Evolutionary conservation across 495 filamentous ascomycete species (phyloP).

Genomic region (Penicillium maclennaniae): DNA sequence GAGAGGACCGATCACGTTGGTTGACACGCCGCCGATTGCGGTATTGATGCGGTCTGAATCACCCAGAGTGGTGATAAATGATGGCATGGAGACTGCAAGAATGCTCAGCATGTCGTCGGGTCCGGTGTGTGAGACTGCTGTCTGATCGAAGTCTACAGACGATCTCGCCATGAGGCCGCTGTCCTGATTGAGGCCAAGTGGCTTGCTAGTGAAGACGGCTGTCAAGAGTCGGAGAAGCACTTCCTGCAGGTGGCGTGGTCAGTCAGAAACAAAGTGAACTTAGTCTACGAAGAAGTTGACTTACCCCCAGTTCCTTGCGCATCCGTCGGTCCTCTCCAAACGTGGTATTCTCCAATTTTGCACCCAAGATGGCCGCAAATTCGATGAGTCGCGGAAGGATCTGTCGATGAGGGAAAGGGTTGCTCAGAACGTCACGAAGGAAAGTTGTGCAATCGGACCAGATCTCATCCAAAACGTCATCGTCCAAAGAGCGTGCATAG

Average conservation of each 20-base stretch:
- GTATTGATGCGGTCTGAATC: constrained; percentile 79
- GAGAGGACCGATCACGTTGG: constrained; percentile 75
- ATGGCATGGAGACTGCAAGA: constrained; percentile 71
- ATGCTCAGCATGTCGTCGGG: constrained; percentile 80
- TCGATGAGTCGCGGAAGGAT: constrained; percentile 83
- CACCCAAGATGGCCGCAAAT: constrained; percentile 81
- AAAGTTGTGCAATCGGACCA: constrained; percentile 95
- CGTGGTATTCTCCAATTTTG: constrained; percentile 95
- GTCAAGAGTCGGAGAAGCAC: constrained; percentile 81
- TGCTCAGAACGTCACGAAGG: constrained; percentile 80
- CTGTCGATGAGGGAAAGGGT: constrained; percentile 92
- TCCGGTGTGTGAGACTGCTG: constrained; percentile 37
- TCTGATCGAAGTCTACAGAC: constrained; percentile 43
- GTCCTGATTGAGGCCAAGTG: constrained; percentile 56
- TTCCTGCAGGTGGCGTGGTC: constrained; percentile 56
- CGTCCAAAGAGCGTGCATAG: constrained; percentile 84
- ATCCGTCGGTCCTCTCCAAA: constrained; percentile 95
- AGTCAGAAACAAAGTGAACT: background rate
- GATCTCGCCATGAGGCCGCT: constrained; percentile 35
- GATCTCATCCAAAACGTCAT: constrained; percentile 99
- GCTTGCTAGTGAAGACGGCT: constrained; percentile 85
- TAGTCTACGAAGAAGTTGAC: constrained; percentile 25
- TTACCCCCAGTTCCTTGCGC: constrained; percentile 85
- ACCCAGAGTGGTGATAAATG: constrained; percentile 78
- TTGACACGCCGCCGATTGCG: constrained; percentile 74